Conservation (phyloP, 768 basidiomycete species). For the Astraeus odoratus region DNA sequence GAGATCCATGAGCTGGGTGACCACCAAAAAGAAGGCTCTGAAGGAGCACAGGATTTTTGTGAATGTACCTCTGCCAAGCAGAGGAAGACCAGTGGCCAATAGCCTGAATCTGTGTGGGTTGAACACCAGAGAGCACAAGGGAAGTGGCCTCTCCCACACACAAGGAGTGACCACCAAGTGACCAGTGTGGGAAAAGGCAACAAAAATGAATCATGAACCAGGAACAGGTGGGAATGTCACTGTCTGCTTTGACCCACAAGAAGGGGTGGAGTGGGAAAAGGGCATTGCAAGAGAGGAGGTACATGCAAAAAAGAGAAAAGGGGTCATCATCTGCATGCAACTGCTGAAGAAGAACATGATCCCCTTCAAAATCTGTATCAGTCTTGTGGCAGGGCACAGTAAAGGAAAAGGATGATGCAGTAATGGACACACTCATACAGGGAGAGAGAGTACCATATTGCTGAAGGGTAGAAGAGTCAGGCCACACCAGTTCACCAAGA, state of each 20-base stretch:
- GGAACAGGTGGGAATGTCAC: constrained; percentile 24
- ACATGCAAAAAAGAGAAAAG: constrained; percentile 9
- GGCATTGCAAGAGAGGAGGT: constrained; percentile 20
- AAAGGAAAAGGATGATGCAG: too few relatives aligned
- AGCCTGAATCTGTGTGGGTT: not conserved
- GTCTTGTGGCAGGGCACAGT: too few relatives aligned
- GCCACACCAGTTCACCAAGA: too few relatives aligned
- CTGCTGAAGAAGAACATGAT: too few relatives aligned
- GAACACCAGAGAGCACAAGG: not conserved
- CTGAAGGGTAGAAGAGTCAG: too few relatives aligned
- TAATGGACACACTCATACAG: too few relatives aligned
- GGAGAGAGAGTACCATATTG: too few relatives aligned
- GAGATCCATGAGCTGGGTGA: not conserved
- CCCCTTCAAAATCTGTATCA: too few relatives aligned
- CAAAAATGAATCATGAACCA: constrained; percentile 24
- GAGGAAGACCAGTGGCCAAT: constrained; percentile 34
- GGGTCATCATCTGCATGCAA: constrained; percentile 13
- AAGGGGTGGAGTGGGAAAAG: constrained; percentile 20
- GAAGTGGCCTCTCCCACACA: constrained; percentile 29
- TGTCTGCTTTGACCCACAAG: constrained; percentile 28
- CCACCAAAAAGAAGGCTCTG: constrained; percentile 16
- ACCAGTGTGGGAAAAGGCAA: not conserved
- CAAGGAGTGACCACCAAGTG: constrained; percentile 21
- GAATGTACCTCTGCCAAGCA: constrained; percentile 32
- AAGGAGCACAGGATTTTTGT: constrained; percentile 31